Conservation (phyloP, 169 alveolate genomes). For the Amoebophrya sp. region DNA sequence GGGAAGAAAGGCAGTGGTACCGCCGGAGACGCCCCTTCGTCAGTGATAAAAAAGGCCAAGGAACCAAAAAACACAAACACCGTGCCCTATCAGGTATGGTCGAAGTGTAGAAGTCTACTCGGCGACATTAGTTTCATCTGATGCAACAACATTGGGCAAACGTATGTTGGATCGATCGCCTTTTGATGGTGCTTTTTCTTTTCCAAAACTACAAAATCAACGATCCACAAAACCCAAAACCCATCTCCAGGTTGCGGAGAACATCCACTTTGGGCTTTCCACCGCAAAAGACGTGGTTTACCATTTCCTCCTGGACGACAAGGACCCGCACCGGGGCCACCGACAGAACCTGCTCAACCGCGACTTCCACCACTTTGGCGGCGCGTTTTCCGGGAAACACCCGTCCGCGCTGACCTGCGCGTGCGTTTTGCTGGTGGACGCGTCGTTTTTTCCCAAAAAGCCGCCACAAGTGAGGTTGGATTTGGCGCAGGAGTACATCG, state of each 20-base stretch:
- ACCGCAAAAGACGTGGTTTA: not conserved
- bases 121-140: no score
- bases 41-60: no score
- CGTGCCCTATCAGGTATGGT: no score
- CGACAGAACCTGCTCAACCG: not conserved
- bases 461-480: not conserved
- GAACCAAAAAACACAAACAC: no score
- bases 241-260: not conserved
- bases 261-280: not conserved
- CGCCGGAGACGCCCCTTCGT: no score
- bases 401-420: not conserved
- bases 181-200: no score
- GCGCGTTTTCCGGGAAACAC: not conserved
- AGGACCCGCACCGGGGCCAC: not conserved
- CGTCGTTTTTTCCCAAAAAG: not conserved
- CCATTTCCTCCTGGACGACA: not conserved
- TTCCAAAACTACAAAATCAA: no score
- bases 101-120: no score
- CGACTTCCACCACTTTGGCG: not conserved
- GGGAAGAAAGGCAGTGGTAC: no score
- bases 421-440: not conserved
- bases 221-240: not conserved
- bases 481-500: not conserved
- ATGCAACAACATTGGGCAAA: no score
- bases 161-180: no score